phyloP scores from a whole-genome alignment of 169 alveolate genomes.

The Perkinsus marinus region DNA sequence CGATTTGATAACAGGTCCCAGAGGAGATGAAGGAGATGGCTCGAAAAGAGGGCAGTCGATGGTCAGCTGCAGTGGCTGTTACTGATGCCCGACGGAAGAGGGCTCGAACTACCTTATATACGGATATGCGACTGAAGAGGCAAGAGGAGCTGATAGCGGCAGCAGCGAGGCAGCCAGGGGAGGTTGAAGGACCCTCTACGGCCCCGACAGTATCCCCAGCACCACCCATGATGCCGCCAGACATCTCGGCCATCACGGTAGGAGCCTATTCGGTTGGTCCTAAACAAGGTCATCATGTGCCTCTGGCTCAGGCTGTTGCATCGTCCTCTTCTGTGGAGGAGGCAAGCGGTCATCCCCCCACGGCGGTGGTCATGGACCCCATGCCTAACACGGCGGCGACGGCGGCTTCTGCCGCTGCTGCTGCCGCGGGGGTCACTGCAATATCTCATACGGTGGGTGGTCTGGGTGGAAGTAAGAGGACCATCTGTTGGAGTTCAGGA shows the following conservation, averaged over 20 bases:
- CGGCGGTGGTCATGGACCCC: background rate
- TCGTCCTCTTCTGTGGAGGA: background rate
- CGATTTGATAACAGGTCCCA: background rate
- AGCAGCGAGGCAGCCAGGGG: background rate
- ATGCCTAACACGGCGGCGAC: background rate
- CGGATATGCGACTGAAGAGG: background rate
- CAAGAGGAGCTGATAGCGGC: background rate
- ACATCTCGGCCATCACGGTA: background rate
- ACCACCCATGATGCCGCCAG: background rate
- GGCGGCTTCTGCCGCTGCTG: no score
- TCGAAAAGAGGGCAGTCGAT: background rate
- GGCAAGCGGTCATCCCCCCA: no score
- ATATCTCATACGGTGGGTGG: background rate
- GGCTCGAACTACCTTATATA: background rate
- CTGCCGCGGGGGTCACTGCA: background rate
- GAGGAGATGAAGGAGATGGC: background rate
- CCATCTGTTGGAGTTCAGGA: background rate
- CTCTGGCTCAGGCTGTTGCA: background rate
- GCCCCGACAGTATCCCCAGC: background rate
- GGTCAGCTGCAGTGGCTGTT: background rate
- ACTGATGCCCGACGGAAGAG: background rate
- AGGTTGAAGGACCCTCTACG: background rate
- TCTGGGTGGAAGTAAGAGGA: background rate
- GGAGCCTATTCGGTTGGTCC: background rate
- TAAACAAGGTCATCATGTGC: background rate